Percentiles rank a stretch among this genome's conserved stretches.
phyloP scores from a whole-genome alignment of 768 basidiomycete species.

The Xerocomus potaroensis region DNA sequence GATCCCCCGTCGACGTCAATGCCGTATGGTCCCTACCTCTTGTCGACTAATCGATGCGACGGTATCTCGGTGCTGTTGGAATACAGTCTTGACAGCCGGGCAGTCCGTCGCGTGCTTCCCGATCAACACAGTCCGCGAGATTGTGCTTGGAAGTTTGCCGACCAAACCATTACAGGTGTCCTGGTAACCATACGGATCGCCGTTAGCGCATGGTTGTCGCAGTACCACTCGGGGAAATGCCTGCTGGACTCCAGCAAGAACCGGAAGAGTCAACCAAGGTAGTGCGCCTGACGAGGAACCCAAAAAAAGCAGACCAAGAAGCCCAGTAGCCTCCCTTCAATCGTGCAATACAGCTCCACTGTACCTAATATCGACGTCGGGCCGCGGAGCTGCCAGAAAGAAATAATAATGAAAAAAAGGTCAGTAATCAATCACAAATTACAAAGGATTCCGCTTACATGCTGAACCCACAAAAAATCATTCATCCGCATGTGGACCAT shows the following conservation, averaged over 20 bases:
- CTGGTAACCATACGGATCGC: constrained; percentile 1
- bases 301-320: constrained; percentile 2
- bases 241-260: too few relatives aligned
- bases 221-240: neutral
- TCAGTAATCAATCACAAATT: constrained; percentile 10
- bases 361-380: too few relatives aligned
- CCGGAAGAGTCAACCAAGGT: too few relatives aligned
- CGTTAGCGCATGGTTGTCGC: neutral
- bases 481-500: constrained; percentile 20
- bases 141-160: neutral
- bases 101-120: constrained; percentile 3
- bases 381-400: constrained; percentile 8
- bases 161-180: constrained; percentile 1
- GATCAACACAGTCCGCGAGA: too few relatives aligned
- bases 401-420: constrained; percentile 1
- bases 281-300: neutral
- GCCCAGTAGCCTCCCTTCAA: neutral
- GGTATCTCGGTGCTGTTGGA: too few relatives aligned
- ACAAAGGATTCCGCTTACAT: constrained; percentile 22
- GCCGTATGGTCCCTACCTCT: too few relatives aligned
- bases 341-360: neutral
- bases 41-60: too few relatives aligned
- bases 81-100: too few relatives aligned
- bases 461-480: constrained; percentile 1
- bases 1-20: too few relatives aligned